Percentiles rank a stretch among this genome's conserved stretches.
phyloP scores from a whole-genome alignment of 2,329 filamentous ascomycete genomes.

The Trichoderma sp. region DNA sequence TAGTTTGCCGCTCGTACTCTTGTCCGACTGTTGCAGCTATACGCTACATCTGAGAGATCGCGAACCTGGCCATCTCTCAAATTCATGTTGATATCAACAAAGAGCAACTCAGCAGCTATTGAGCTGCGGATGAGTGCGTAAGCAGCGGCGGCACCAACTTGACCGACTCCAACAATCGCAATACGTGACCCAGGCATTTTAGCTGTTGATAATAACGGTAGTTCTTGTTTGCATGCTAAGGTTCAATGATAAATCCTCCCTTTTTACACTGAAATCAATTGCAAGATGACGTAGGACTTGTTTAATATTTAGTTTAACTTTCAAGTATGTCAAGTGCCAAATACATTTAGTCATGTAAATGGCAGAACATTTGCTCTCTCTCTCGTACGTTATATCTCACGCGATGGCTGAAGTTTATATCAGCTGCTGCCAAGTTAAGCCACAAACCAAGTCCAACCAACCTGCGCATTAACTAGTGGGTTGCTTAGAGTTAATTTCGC shows the following conservation, averaged over 20 bases:
- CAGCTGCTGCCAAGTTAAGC: neutral
- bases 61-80: constrained; percentile 49
- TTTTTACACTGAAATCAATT: neutral
- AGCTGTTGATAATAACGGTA: neutral
- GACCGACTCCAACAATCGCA: constrained; percentile 7
- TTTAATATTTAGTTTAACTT: neutral
- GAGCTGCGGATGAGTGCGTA: constrained; percentile 50
- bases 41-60: constrained; percentile 52
- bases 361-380: neutral
- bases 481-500: neutral
- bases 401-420: neutral
- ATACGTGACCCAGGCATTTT: neutral
- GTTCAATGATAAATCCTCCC: neutral
- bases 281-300: neutral
- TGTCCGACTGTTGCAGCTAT: constrained; percentile 41
- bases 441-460: neutral
- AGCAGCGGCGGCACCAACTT: constrained; percentile 50
- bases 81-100: constrained; percentile 50
- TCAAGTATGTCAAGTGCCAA: neutral
- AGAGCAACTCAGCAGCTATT: constrained; percentile 50
- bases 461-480: neutral
- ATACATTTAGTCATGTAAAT: neutral
- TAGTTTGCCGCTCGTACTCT: constrained; percentile 44
- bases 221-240: neutral
- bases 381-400: neutral